A percentile compares a stretch with the other conserved stretches of the same genome.
Conservation (phyloP, 176 grass and related monocot species). For the Raddia distichophylla region DNA sequence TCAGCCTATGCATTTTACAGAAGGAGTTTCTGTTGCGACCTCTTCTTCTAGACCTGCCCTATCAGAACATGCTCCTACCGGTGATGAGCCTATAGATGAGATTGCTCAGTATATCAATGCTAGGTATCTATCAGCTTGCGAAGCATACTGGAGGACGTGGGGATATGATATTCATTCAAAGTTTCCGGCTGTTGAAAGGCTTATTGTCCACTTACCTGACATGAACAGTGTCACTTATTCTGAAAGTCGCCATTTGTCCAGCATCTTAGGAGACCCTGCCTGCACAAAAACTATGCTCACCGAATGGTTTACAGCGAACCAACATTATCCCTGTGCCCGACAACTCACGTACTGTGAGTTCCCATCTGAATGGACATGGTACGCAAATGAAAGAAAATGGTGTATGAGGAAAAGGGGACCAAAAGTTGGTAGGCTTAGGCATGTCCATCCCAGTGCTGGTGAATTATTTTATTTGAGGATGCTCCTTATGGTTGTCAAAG, state of each 20-base stretch:
- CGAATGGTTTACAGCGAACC: background rate
- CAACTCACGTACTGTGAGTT: background rate
- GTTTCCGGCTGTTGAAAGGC: background rate
- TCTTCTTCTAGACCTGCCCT: too few relatives aligned
- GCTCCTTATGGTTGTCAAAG: background rate
- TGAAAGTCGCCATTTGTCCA: background rate
- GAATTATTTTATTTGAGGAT: background rate
- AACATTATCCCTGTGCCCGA: rapidly evolving
- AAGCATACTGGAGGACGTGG: background rate
- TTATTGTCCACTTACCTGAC: background rate
- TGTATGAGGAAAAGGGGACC: rapidly evolving
- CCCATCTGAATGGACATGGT: background rate
- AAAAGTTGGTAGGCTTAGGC: background rate
- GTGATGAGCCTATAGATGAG: too few relatives aligned
- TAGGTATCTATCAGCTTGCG: background rate
- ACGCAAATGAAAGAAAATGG: background rate
- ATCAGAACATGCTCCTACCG: too few relatives aligned
- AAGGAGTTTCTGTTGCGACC: too few relatives aligned
- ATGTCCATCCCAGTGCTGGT: background rate
- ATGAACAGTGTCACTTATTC: background rate
- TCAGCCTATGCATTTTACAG: too few relatives aligned
- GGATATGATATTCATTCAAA: background rate
- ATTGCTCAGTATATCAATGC: background rate
- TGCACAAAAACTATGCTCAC: background rate
- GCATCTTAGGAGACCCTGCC: rapidly evolving